These are phyloP conservation scores for Sindora glabra DNA, from an alignment of 306 rosid species.

Conservation along the genomic window DNA sequence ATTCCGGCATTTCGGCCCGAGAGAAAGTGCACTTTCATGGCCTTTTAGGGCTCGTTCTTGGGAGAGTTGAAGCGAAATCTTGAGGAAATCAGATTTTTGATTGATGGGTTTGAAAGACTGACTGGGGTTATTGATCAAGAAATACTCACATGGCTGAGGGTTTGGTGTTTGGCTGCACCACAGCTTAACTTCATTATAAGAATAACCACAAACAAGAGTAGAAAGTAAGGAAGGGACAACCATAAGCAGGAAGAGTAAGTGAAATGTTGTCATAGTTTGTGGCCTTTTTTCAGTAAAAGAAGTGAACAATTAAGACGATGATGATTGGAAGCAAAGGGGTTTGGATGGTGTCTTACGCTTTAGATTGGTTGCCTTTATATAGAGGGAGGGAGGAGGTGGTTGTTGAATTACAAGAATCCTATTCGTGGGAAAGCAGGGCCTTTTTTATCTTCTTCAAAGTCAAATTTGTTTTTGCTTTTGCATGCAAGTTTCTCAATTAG, in stretches of 20 bases:
- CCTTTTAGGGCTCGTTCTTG: slow-evolving; percentile 34
- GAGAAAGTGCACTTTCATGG: slow-evolving; percentile 8
- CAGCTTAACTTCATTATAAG: slow-evolving; percentile 12
- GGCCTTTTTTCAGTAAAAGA: too few species aligned
- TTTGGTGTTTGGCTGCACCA: slow-evolving; percentile 67
- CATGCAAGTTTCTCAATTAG: too few species aligned
- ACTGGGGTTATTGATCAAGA: slow-evolving; percentile 12
- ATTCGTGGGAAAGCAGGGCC: too few species aligned
- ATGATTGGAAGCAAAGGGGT: neutral
- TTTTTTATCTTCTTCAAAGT: too few species aligned
- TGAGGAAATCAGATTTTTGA: slow-evolving; percentile 37
- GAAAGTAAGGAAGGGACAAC: neutral
- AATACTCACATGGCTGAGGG: slow-evolving; percentile 49
- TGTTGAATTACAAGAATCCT: too few species aligned
- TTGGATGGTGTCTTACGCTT: neutral
- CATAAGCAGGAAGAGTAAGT: neutral
- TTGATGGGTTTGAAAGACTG: slow-evolving; percentile 23
- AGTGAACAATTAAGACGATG: neutral
- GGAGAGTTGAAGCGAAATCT: slow-evolving; percentile 31
- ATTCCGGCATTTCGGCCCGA: slow-evolving; percentile 26
- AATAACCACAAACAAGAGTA: neutral
- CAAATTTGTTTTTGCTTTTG: too few species aligned
- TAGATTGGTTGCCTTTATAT: neutral
- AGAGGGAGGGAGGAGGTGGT: neutral
- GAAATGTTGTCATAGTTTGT: neutral